phyloP scores from a whole-genome alignment of 495 filamentous ascomycete species.

The Neurospora africana region DNA sequence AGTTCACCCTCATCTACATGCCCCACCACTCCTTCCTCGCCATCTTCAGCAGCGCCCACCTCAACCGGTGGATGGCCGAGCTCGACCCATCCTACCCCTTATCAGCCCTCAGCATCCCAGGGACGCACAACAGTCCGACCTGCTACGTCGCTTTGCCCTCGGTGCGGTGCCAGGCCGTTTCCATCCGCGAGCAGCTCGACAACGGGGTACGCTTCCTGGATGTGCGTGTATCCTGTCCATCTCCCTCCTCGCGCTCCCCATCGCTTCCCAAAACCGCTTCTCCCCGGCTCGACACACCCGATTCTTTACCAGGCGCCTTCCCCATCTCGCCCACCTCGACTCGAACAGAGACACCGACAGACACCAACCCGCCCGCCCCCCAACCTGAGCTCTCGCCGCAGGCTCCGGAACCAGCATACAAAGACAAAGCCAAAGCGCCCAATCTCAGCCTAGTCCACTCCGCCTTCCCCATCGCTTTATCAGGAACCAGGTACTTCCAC shows the following conservation, averaged over 20 bases:
- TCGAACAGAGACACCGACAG: conserved; percentile 22
- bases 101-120: conserved; percentile 79
- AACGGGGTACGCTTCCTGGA: conserved; percentile 95
- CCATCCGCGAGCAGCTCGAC: conserved; percentile 62
- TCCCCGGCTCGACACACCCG: conserved; percentile 14
- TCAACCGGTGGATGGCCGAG: conserved; percentile 71
- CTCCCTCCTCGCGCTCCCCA: background rate
- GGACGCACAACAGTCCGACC: conserved; percentile 91
- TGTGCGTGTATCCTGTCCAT: conserved; percentile 52
- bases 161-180: conserved; percentile 84
- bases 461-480: conserved; percentile 37
- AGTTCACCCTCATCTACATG: conserved; percentile 67
- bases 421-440: conserved; percentile 37
- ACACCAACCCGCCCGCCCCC: background rate
- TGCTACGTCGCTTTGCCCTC: conserved; percentile 75
- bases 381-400: background rate
- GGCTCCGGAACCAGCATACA: conserved; percentile 26
- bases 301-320: conserved; percentile 46
- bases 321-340: conserved; percentile 33
- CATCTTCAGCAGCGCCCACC: conserved; percentile 61
- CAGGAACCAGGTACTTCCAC: conserved; percentile 56
- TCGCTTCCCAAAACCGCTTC: conserved; percentile 23
- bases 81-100: conserved; percentile 58
- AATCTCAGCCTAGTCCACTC: conserved; percentile 46
- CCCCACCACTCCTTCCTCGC: conserved; percentile 54